Evolutionary conservation across 129 eudicot species (phyloP).

Genomic region (Daucus carota): DNA sequence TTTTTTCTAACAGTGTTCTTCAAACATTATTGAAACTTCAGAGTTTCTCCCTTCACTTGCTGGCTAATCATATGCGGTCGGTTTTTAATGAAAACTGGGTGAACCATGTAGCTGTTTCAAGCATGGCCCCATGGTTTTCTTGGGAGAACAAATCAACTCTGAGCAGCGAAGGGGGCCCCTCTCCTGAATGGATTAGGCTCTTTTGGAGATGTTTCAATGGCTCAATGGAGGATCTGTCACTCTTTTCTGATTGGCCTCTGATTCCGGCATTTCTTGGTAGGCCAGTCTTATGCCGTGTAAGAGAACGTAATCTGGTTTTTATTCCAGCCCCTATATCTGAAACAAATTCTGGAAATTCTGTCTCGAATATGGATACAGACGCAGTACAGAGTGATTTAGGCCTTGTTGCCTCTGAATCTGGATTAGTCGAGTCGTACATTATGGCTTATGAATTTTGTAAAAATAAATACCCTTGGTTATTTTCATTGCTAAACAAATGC

Average conservation of each 20-base stretch:
- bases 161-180: constrained; percentile 69
- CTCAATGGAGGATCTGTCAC: constrained; percentile 55
- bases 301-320: constrained; percentile 76
- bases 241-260: constrained; percentile 96
- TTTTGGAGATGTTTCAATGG: constrained; percentile 75
- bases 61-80: constrained; percentile 62
- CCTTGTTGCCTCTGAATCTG: constrained; percentile 37
- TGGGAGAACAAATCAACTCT: constrained; percentile 69
- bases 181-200: constrained; percentile 80
- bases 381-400: constrained; percentile 30
- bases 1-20: constrained; percentile 41
- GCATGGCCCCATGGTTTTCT: constrained; percentile 88
- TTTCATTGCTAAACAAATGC: constrained; percentile 76
- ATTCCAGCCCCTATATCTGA: constrained; percentile 46
- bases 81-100: constrained; percentile 87
- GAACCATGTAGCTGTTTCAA: constrained; percentile 65
- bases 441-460: constrained; percentile 39
- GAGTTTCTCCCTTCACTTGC: constrained; percentile 62
- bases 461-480: constrained; percentile 73
- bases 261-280: constrained; percentile 98
- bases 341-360: constrained; percentile 27
- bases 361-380: constrained; percentile 21
- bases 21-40: constrained; percentile 57
- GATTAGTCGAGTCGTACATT: constrained; percentile 30
- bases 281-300: constrained; percentile 82